A percentile compares a stretch with the other conserved stretches of the same genome.
phyloP scores from a whole-genome alignment of 1,284 basidiomycete genomes.

The Sanghuangporus weigelae region DNA sequence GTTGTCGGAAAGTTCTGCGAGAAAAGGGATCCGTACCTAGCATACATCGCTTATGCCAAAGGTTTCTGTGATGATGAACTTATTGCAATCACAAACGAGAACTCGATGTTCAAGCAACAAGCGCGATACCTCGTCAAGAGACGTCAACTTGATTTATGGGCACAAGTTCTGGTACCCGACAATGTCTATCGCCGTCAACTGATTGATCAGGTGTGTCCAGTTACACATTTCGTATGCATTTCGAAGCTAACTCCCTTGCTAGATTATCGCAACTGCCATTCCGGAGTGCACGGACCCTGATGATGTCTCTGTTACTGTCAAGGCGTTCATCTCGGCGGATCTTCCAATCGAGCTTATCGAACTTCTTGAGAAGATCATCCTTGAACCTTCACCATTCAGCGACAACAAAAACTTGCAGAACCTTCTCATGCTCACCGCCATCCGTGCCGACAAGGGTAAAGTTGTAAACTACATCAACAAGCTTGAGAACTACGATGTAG shows the following conservation, averaged over 20 bases:
- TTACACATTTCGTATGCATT: not conserved
- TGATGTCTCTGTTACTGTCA: constrained; percentile 98
- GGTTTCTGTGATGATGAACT: constrained; percentile 99
- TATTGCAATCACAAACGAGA: constrained; percentile 96
- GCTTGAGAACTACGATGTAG: constrained; percentile 90
- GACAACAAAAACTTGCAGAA: constrained; percentile 97
- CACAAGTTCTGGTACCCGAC: constrained; percentile 86
- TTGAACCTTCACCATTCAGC: constrained; percentile 96
- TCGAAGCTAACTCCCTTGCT: not conserved
- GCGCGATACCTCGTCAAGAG: constrained; percentile 97
- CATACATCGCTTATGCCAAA: constrained; percentile 99
- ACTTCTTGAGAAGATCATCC: constrained; percentile 96
- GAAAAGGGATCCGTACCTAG: constrained; percentile 96
- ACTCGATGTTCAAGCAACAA: constrained; percentile 99
- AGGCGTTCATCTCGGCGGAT: constrained; percentile 97
- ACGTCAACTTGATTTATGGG: constrained; percentile 94
- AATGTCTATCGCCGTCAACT: constrained; percentile 92
- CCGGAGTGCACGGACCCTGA: constrained; percentile 98
- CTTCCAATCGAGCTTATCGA: constrained; percentile 97
- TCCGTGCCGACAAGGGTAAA: constrained; percentile 98
- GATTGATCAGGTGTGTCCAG: constrained; percentile 77
- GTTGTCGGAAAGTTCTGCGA: constrained; percentile 99
- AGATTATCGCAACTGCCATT: constrained; percentile 90
- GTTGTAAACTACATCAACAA: constrained; percentile 99
- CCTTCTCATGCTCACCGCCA: constrained; percentile 90